These are phyloP conservation scores for Saitozyma podzolica DNA, from an alignment of 768 basidiomycete genomes.

Conservation along the genomic window DNA sequence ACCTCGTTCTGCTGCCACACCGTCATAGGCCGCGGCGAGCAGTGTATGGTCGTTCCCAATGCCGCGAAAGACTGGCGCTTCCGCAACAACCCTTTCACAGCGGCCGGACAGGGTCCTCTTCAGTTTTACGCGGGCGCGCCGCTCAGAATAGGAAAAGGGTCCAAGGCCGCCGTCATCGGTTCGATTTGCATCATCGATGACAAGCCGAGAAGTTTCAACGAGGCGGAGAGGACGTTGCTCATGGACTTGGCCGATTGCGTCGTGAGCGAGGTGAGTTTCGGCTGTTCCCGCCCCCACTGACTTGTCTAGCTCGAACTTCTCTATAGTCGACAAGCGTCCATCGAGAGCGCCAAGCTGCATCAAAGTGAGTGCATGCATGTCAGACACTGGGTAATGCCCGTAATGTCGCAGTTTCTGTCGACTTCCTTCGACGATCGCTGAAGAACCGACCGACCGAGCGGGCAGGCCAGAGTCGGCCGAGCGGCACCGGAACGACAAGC, in stretches of 20 bases:
- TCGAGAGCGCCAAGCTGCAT: constrained; percentile 42
- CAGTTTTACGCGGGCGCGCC: constrained; percentile 48
- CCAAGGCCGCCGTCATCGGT: constrained; percentile 39
- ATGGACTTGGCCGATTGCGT: constrained; percentile 47
- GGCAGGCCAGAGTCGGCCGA: constrained; percentile 8
- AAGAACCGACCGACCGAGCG: constrained; percentile 35
- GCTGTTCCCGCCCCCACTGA: background rate
- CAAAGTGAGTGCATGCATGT: constrained; percentile 41
- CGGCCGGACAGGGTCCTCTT: constrained; percentile 19
- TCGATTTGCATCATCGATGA: constrained; percentile 46
- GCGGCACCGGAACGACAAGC: constrained; percentile 1
- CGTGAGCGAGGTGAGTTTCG: constrained; percentile 35
- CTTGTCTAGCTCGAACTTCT: constrained; percentile 37
- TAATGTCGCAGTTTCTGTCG: constrained; percentile 42
- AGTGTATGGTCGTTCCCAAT: constrained; percentile 44
- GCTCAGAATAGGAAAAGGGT: constrained; percentile 28
- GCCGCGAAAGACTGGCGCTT: constrained; percentile 46
- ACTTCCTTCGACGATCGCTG: constrained; percentile 47
- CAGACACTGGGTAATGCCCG: background rate
- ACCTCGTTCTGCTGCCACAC: constrained; percentile 45
- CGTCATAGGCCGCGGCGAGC: constrained; percentile 22
- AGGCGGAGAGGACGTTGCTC: constrained; percentile 25
- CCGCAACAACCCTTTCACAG: constrained; percentile 33
- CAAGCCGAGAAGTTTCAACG: constrained; percentile 37
- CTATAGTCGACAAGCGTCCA: constrained; percentile 37